These are phyloP conservation scores for Solanum hybrid DNA, from an alignment of 305 asterid species.

Conservation along the genomic window DNA sequence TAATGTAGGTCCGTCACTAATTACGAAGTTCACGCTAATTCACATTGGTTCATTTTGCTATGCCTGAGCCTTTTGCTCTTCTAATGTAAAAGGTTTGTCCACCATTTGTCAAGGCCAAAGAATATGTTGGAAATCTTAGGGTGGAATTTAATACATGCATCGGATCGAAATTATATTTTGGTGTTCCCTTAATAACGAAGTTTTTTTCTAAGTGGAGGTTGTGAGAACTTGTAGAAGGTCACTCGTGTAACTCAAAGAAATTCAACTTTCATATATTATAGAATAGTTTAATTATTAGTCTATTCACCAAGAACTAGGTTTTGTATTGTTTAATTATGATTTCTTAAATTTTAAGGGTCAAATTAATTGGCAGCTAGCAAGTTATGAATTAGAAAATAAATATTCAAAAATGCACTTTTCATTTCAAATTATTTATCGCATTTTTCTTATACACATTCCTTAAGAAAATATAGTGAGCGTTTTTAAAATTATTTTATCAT, in stretches of 20 bases:
- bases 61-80: not conserved
- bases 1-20: not conserved
- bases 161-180: not conserved
- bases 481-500: not conserved
- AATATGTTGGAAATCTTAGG: not conserved
- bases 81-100: not conserved
- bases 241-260: not conserved
- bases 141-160: not conserved
- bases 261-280: not conserved
- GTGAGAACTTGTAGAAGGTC: not conserved
- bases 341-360: not conserved
- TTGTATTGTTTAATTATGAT: not conserved
- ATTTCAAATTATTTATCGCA: not conserved
- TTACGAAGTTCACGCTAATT: not conserved
- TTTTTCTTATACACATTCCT: not conserved
- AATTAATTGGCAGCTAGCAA: not conserved
- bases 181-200: not conserved
- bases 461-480: not conserved
- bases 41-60: not conserved
- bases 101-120: not conserved
- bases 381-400: not conserved
- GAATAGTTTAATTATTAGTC: not conserved
- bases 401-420: not conserved
- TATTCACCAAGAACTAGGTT: not conserved
- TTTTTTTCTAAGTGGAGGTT: not conserved